These are phyloP conservation scores for Talaromyces ruber DNA, from an alignment of 495 filamentous ascomycete genomes.

Conservation along the genomic window DNA sequence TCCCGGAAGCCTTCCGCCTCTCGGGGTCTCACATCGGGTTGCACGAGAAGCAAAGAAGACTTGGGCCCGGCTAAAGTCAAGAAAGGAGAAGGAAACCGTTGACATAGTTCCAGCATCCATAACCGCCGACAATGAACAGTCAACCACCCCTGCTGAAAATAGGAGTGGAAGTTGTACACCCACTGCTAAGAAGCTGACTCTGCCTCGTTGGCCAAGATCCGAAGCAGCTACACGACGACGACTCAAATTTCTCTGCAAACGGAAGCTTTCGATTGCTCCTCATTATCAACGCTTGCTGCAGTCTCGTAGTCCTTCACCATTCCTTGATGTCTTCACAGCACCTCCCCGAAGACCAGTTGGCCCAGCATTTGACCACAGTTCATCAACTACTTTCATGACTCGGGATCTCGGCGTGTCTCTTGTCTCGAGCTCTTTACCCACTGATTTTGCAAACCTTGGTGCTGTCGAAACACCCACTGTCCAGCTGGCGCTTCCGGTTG, in stretches of 20 bases:
- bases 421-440: conserved; percentile 65
- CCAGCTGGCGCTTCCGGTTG: conserved; percentile 7
- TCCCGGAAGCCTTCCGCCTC: conserved; percentile 75
- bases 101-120: background rate
- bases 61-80: conserved; percentile 45
- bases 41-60: conserved; percentile 75
- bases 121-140: background rate
- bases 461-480: conserved; percentile 17
- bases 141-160: conserved; percentile 24
- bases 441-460: conserved; percentile 59
- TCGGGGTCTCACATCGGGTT: conserved; percentile 84
- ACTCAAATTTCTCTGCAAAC: conserved; percentile 74
- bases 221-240: conserved; percentile 70
- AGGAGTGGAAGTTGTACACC: conserved; percentile 63
- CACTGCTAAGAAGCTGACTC: conserved; percentile 16
- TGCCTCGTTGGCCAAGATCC: conserved; percentile 67
- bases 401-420: conserved; percentile 84
- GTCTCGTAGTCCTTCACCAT: conserved; percentile 67
- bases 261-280: conserved; percentile 58
- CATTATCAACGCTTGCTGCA: conserved; percentile 65
- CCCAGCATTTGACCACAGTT: conserved; percentile 15
- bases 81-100: background rate
- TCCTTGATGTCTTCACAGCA: conserved; percentile 45
- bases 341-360: conserved; percentile 22
- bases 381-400: conserved; percentile 46